Percentiles rank a stretch among this genome's conserved stretches.
Evolutionary conservation across 306 rosid species (phyloP).

Genomic region (Begonia masoniana): DNA sequence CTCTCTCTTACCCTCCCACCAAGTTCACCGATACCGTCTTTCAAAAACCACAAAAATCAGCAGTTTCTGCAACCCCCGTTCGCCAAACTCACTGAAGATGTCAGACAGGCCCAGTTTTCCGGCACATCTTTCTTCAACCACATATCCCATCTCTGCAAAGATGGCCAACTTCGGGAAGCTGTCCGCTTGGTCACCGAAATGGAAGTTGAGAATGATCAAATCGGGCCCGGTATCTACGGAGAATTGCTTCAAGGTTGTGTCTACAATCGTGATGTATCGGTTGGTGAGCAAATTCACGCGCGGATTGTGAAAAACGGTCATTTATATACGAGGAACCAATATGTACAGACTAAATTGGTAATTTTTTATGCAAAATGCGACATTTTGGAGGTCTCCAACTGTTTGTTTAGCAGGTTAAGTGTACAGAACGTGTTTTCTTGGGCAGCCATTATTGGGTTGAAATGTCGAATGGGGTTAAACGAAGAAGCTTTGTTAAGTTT

Average conservation of each 20-base stretch:
- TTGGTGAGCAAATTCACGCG: slow-evolving; percentile 65
- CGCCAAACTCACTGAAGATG: slow-evolving; percentile 13
- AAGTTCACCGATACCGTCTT: slow-evolving; percentile 7
- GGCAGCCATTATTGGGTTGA: slow-evolving; percentile 68
- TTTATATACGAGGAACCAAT: slow-evolving; percentile 23
- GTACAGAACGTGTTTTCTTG: slow-evolving; percentile 55
- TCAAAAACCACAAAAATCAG: slow-evolving; percentile 8
- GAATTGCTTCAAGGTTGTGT: slow-evolving; percentile 78
- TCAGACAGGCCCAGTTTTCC: slow-evolving; percentile 7
- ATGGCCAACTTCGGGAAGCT: slow-evolving; percentile 35
- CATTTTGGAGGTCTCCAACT: slow-evolving; percentile 18
- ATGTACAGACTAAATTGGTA: slow-evolving; percentile 47
- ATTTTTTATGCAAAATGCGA: slow-evolving; percentile 67
- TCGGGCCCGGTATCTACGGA: slow-evolving; percentile 44
- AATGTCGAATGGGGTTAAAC: slow-evolving; percentile 32
- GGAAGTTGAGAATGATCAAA: slow-evolving; percentile 13
- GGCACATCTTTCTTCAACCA: slow-evolving; percentile 23
- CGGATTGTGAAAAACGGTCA: slow-evolving; percentile 45
- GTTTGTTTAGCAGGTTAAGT: slow-evolving; percentile 25
- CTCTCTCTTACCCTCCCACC: slow-evolving; percentile 22
- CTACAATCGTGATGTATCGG: slow-evolving; percentile 40
- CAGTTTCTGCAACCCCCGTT: slow-evolving; percentile 13
- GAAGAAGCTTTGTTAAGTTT: slow-evolving; percentile 39
- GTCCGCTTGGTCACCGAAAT: slow-evolving; percentile 22
- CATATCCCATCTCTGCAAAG: slow-evolving; percentile 45